These are phyloP conservation scores for Fusarium transvaalense DNA, from an alignment of 2,329 filamentous ascomycete genomes.

Conservation along the genomic window DNA sequence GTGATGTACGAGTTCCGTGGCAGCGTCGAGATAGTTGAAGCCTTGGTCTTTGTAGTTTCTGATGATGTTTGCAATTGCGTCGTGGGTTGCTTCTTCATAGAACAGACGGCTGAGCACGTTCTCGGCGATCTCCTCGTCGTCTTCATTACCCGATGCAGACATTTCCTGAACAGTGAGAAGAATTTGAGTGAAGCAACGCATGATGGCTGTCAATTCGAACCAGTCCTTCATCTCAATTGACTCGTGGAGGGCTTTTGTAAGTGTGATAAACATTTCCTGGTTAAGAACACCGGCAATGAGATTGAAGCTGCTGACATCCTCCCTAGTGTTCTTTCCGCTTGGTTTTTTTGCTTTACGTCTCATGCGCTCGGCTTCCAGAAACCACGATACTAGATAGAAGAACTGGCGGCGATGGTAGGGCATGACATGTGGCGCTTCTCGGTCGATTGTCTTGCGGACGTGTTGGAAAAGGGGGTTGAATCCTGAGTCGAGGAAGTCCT, in stretches of 20 bases:
- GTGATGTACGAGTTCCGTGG: constrained; percentile 90
- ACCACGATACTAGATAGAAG: constrained; percentile 94
- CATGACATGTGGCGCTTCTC: constrained; percentile 85
- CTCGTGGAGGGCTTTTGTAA: constrained; percentile 85
- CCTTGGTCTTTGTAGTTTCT: constrained; percentile 93
- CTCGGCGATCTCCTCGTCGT: constrained; percentile 98
- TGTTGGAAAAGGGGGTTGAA: constrained; percentile 94
- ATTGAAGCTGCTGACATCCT: constrained; percentile 80
- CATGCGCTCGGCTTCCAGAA: constrained; percentile 84
- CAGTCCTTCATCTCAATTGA: constrained; percentile 86
- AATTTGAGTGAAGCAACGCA: constrained; percentile 96
- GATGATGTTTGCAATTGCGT: constrained; percentile 83
- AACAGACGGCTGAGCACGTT: constrained; percentile 98
- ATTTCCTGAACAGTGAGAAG: constrained; percentile 93
- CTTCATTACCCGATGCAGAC: constrained; percentile 83
- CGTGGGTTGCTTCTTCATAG: constrained; percentile 95
- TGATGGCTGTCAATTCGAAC: constrained; percentile 86
- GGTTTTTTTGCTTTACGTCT: constrained; percentile 73
- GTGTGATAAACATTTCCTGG: constrained; percentile 92
- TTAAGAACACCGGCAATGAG: constrained; percentile 91
- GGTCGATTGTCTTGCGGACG: constrained; percentile 88
- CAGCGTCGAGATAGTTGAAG: constrained; percentile 91
- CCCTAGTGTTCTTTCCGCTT: constrained; percentile 58
- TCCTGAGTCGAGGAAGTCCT: constrained; percentile 93
- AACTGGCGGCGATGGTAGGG: constrained; percentile 85